Percentiles rank a stretch among this genome's conserved stretches.
Conservation (phyloP, 1,139 yeast genomes). For the Lodderomyces jiufengensis region DNA sequence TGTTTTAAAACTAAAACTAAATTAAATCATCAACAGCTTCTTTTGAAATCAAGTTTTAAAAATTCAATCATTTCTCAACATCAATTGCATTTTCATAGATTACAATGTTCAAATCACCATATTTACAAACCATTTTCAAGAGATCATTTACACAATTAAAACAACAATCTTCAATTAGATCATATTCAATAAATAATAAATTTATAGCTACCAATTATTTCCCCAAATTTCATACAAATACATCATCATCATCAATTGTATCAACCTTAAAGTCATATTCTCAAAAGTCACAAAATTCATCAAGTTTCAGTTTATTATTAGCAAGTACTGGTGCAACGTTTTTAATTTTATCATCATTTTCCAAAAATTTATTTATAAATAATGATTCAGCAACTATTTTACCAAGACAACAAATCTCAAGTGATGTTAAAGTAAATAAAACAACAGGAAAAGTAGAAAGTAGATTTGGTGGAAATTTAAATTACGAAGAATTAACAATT, state of each 20-base stretch:
- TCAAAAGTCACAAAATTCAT: background rate
- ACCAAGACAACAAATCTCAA: conserved; percentile 6
- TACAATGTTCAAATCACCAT: conserved; percentile 5
- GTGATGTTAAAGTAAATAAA: conserved; percentile 2
- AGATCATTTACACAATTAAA: conserved; percentile 5
- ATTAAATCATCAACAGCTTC: too few species aligned
- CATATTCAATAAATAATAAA: conserved; percentile 1
- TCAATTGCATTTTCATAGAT: too few species aligned
- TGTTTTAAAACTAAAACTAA: too few species aligned
- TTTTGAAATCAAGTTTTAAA: too few species aligned
- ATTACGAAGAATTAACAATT: conserved; percentile 63
- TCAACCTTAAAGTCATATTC: background rate
- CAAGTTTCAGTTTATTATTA: conserved; percentile 12
- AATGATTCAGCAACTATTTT: conserved; percentile 11
- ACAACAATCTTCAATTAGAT: conserved; percentile 4
- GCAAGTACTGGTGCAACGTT: conserved; percentile 13
- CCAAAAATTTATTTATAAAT: conserved; percentile 7
- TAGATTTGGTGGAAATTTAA: conserved; percentile 38
- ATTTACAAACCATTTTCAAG: conserved; percentile 5
- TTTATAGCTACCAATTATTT: conserved; percentile 1
- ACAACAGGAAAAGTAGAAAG: conserved; percentile 9
- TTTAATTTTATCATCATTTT: conserved; percentile 8
- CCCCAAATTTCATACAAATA: background rate
- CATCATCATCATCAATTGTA: conserved; percentile 1
- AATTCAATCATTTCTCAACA: too few species aligned